Conservation (phyloP, 2,329 filamentous ascomycete species). For the Colletotrichum horii region DNA sequence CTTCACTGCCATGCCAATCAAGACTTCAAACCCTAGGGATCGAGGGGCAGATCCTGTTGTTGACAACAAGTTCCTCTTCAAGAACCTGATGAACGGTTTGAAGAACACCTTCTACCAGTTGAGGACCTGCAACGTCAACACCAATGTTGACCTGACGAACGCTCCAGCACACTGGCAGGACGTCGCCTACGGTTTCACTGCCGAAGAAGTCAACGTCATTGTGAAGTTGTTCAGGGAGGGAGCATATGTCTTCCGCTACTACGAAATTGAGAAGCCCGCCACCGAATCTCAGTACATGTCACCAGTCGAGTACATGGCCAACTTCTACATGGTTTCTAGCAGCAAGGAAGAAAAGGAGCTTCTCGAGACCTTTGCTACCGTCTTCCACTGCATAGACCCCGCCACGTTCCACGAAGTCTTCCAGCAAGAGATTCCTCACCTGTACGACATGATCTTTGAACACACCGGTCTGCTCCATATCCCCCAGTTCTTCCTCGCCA, state of each 20-base stretch:
- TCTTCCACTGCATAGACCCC: constrained; percentile 98
- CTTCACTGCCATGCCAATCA: constrained; percentile 94
- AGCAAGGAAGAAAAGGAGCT: constrained; percentile 97
- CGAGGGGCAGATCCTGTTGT: constrained; percentile 87
- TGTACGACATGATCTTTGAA: constrained; percentile 98
- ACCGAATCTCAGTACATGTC: constrained; percentile 78
- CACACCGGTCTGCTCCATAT: constrained; percentile 93
- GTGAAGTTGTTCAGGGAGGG: constrained; percentile 98
- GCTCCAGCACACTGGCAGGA: constrained; percentile 93
- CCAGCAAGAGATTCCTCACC: constrained; percentile 92
- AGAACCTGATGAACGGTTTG: constrained; percentile 91
- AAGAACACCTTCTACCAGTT: constrained; percentile 98
- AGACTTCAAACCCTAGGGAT: constrained; percentile 89
- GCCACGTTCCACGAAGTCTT: constrained; percentile 99
- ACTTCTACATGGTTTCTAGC: constrained; percentile 92
- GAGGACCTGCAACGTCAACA: constrained; percentile 81
- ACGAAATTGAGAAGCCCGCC: constrained; percentile 82
- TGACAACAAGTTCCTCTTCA: constrained; percentile 98
- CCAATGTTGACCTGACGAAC: constrained; percentile 73
- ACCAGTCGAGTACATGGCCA: constrained; percentile 90
- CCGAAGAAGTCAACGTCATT: constrained; percentile 95
- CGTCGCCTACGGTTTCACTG: constrained; percentile 93
- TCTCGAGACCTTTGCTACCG: constrained; percentile 95
- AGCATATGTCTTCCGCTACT: constrained; percentile 95
- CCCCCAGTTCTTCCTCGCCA: constrained; percentile 98